These are phyloP conservation scores for Magnaporthiopsis rhizophila DNA, from an alignment of 2,329 filamentous ascomycete genomes.

Conservation along the genomic window DNA sequence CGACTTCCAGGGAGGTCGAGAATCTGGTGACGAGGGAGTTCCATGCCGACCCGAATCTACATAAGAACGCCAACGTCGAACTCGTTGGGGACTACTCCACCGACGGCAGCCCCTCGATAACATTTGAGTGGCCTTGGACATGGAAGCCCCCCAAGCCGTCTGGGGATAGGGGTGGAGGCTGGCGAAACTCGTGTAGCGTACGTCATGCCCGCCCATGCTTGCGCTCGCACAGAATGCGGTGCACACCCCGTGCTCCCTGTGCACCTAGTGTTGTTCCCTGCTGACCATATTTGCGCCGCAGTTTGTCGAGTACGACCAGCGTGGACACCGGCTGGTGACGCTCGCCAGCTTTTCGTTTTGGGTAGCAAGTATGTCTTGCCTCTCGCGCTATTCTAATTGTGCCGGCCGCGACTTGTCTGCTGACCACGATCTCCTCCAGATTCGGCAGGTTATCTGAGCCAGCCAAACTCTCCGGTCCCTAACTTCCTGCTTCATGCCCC, in stretches of 20 bases:
- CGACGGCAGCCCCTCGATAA: slow-evolving; percentile 70
- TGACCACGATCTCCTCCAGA: slow-evolving; percentile 27
- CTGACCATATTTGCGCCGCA: slow-evolving; percentile 22
- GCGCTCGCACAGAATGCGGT: background rate
- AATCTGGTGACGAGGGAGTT: slow-evolving; percentile 93
- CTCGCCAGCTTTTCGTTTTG: slow-evolving; percentile 92
- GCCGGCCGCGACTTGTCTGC: background rate
- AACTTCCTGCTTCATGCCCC: slow-evolving; percentile 66
- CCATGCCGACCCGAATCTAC: slow-evolving; percentile 91
- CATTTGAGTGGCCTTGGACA: slow-evolving; percentile 94
- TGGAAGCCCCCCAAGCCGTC: slow-evolving; percentile 80
- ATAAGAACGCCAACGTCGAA: slow-evolving; percentile 94
- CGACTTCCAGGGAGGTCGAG: slow-evolving; percentile 78
- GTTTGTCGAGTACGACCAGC: slow-evolving; percentile 96
- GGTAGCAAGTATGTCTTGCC: slow-evolving; percentile 63
- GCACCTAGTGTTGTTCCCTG: background rate
- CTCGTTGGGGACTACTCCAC: slow-evolving; percentile 90
- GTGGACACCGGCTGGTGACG: slow-evolving; percentile 80
- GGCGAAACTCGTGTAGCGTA: slow-evolving; percentile 92
- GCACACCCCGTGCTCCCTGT: background rate
- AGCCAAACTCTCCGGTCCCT: slow-evolving; percentile 61
- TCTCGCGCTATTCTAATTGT: background rate
- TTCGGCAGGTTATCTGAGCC: slow-evolving; percentile 35
- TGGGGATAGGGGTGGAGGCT: slow-evolving; percentile 83
- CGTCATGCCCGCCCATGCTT: slow-evolving; percentile 18